phyloP scores from a whole-genome alignment of 1,139 yeast genomes.

The Geotrichum carabidarum region DNA sequence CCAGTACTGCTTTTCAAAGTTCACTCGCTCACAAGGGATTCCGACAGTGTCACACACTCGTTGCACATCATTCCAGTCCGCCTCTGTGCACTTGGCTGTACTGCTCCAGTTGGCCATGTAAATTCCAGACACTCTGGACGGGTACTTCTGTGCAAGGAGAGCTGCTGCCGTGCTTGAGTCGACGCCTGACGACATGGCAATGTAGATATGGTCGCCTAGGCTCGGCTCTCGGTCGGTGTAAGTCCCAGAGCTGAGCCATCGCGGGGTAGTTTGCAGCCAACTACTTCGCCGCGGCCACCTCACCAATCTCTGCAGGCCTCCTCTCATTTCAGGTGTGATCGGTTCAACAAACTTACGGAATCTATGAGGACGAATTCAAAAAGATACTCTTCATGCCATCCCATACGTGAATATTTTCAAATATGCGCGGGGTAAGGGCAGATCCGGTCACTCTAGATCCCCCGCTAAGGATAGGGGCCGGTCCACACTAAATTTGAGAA shows the following conservation, averaged over 20 bases:
- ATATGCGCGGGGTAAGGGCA: too few relatives aligned
- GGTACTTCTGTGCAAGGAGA: conserved; percentile 49
- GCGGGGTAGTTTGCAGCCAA: neutral
- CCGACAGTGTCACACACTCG: conserved; percentile 53
- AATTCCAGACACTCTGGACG: conserved; percentile 60
- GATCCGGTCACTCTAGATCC: too few relatives aligned
- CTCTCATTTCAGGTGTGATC: too few relatives aligned
- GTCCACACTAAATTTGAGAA: too few relatives aligned
- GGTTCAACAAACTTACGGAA: too few relatives aligned
- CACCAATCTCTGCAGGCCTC: too few relatives aligned
- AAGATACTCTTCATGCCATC: too few relatives aligned
- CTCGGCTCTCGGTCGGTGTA: conserved; percentile 7
- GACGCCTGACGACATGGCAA: conserved; percentile 97
- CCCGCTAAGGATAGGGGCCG: too few relatives aligned
- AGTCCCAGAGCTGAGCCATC: neutral
- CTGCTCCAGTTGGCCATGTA: conserved; percentile 89
- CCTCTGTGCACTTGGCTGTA: conserved; percentile 44
- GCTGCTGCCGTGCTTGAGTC: conserved; percentile 91
- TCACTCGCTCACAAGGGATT: conserved; percentile 71
- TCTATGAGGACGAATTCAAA: too few relatives aligned
- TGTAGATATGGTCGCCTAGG: conserved; percentile 53
- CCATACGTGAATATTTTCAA: too few relatives aligned
- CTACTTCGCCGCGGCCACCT: neutral
- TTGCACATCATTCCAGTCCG: conserved; percentile 84
- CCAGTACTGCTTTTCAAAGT: conserved; percentile 91